Base-by-base conservation (phyloP, 129 eudicot genomes). In the Centaurea solstitialis region DNA sequence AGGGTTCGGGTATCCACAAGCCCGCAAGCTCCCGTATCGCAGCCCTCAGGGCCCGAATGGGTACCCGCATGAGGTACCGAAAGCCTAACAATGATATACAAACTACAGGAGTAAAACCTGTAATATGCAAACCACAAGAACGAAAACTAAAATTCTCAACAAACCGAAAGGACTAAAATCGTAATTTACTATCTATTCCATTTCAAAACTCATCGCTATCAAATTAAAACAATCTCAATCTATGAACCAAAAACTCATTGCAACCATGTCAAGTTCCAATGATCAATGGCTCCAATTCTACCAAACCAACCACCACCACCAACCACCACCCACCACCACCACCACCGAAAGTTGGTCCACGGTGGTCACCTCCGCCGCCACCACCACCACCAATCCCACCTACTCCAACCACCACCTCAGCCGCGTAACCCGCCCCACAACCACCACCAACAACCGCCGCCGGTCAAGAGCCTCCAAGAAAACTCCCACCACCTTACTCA, bases 401-500 rank as follows among this genome's bases (percentile, higher is more conserved):
- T 65, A 24, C 35, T 59, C 79, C 18, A 79, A 74, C 76, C 83
- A 68, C 12, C 68, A 75, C 75, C 30, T 26, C 30, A 85, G 87
- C 68, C 88, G 98, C 4, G 90, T 89, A 15, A 12, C 86, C 10
- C 91, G 88, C 75, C 92, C 92, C 50, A 64, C 65, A 1, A 57
- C 18, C 22, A 17, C 69, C 40, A 85, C 64, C 18, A 23, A 15
- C 18, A 23, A 15, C 7, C 83, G 98, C 17, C 64, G 87, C 9
- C 81, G 98, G 15, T 66, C 96, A 5, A 86, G 97, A 68, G 91
- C 89, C 22, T 93, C 98, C 13, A 76, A 94, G 6, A 83, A 87
- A 65, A 89, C 94, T 12, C 98, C 98, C 0, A 91, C 91, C 65
- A 93, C 98, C 40, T 82, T 93, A 4, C 90, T 93, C 68, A 93